These are phyloP conservation scores for Chalciporus sphaerocephalus DNA, from an alignment of 768 basidiomycete genomes.

Conservation along the genomic window DNA sequence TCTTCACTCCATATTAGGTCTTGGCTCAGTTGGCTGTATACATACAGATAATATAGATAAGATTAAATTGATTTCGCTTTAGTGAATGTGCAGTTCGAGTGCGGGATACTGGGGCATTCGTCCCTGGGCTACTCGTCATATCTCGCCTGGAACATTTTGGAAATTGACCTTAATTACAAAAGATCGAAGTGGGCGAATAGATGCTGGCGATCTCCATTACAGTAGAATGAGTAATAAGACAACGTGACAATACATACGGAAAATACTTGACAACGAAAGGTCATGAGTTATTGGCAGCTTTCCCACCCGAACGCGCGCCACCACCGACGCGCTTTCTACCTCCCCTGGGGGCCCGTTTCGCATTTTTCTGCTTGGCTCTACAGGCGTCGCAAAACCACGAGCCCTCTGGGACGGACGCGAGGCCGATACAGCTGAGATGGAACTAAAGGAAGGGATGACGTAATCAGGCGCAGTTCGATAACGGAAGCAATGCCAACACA, in stretches of 20 bases:
- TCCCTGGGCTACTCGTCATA: not conserved
- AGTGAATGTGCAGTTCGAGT: too few relatives aligned
- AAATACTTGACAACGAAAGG: slow-evolving; percentile 1
- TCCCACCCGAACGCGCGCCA: slow-evolving; percentile 28
- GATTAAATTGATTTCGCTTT: too few relatives aligned
- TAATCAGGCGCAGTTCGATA: slow-evolving; percentile 8
- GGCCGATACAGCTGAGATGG: slow-evolving; percentile 71
- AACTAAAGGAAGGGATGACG: slow-evolving; percentile 46
- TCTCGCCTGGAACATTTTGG: not conserved
- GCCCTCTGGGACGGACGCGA: slow-evolving; percentile 62
- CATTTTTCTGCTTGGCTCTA: slow-evolving; percentile 47
- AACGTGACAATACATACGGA: slow-evolving; percentile 13
- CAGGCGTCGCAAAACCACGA: slow-evolving; percentile 76
- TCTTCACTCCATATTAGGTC: not conserved
- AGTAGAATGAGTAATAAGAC: slow-evolving; percentile 19
- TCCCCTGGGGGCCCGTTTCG: slow-evolving; percentile 47
- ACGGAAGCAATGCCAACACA: slow-evolving; percentile 36
- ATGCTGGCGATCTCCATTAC: slow-evolving; percentile 15
- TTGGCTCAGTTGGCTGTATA: too few relatives aligned
- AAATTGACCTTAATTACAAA: too few relatives aligned
- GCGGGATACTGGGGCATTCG: too few relatives aligned
- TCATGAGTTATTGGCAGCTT: slow-evolving; percentile 30
- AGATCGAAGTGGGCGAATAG: too few relatives aligned
- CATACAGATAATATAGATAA: too few relatives aligned
- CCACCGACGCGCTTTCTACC: slow-evolving; percentile 49